Percentiles rank a stretch among this genome's conserved stretches.
phyloP scores from a whole-genome alignment of 108 stramenopile genomes.

The Chaetoceros muelleri region DNA sequence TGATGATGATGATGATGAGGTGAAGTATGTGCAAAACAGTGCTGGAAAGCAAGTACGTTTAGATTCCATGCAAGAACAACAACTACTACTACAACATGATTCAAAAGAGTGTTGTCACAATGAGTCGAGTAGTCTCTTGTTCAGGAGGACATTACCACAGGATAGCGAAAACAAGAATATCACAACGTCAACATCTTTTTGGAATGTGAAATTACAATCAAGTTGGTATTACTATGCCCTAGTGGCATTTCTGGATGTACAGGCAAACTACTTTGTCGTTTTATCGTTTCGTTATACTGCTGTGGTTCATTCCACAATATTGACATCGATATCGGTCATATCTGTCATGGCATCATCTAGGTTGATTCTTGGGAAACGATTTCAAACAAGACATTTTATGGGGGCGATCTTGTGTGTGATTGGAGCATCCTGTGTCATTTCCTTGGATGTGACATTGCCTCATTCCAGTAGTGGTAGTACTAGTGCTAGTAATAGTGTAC shows the following conservation, averaged over 20 bases:
- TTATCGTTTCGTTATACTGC: slow-evolving; percentile 76
- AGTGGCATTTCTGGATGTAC: slow-evolving; percentile 80
- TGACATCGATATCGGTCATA: slow-evolving; percentile 85
- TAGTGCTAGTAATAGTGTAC: not conserved
- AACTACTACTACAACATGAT: no score
- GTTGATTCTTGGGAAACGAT: slow-evolving; percentile 55
- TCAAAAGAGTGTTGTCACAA: not conserved
- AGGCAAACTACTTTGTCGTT: slow-evolving; percentile 85
- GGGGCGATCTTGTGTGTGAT: slow-evolving; percentile 76
- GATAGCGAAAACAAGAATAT: slow-evolving; percentile 7
- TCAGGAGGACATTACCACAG: slow-evolving; percentile 6
- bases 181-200: slow-evolving; percentile 20
- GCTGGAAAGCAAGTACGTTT: slow-evolving; percentile 2
- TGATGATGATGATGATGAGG: slow-evolving; percentile 6
- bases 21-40: slow-evolving; percentile 8
- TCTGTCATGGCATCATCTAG: slow-evolving; percentile 84
- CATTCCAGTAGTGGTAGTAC: slow-evolving; percentile 14
- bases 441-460: slow-evolving; percentile 53
- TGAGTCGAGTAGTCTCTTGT: not conserved
- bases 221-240: slow-evolving; percentile 43
- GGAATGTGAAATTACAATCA: slow-evolving; percentile 21
- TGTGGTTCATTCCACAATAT: slow-evolving; percentile 27
- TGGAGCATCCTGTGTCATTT: slow-evolving; percentile 67
- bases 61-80: slow-evolving; percentile 5
- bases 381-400: slow-evolving; percentile 48